Percentiles rank a stretch among this genome's conserved stretches.
These are phyloP conservation scores for Scortechinia acanthostroma DNA, from an alignment of 2,329 filamentous ascomycete genomes.

Conservation along the genomic window DNA sequence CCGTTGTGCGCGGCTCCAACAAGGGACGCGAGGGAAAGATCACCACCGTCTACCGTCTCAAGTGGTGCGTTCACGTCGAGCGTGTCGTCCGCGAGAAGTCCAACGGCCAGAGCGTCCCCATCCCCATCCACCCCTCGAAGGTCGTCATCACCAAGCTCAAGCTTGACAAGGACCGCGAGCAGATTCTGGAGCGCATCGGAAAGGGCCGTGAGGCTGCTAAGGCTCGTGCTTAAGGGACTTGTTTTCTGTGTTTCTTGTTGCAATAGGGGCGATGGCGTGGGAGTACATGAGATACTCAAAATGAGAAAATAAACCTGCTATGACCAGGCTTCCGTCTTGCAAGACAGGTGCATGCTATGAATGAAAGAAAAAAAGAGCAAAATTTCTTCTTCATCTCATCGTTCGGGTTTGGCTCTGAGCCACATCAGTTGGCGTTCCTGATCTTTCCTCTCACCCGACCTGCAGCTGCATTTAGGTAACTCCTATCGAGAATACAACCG, in stretches of 20 bases:
- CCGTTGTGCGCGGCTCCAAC: conserved; percentile 83
- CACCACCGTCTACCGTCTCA: conserved; percentile 94
- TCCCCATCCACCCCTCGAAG: conserved; percentile 93
- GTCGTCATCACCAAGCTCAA: conserved; percentile 98
- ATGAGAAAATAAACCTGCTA: not conserved
- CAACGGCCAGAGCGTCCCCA: conserved; percentile 88
- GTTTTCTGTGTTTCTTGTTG: not conserved
- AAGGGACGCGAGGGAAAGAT: conserved; percentile 99
- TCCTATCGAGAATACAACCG: no score
- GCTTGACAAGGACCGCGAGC: conserved; percentile 90
- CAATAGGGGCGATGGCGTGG: not conserved
- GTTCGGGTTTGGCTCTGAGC: no score
- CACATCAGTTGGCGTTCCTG: no score
- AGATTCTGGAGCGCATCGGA: conserved; percentile 79
- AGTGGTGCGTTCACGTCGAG: conserved; percentile 96
- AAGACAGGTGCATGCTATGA: not conserved
- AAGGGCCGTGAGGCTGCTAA: conserved; percentile 55
- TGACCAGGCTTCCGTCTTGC: not conserved
- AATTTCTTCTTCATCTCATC: not conserved
- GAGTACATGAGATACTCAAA: conserved; percentile 1
- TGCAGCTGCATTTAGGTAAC: no score
- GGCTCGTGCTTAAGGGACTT: not conserved
- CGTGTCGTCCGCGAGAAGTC: conserved; percentile 94
- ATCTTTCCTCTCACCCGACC: no score
- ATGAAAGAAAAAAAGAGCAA: not conserved